These are phyloP conservation scores for Biscogniauxia marginata DNA, from an alignment of 2,329 filamentous ascomycete species.

Conservation along the genomic window DNA sequence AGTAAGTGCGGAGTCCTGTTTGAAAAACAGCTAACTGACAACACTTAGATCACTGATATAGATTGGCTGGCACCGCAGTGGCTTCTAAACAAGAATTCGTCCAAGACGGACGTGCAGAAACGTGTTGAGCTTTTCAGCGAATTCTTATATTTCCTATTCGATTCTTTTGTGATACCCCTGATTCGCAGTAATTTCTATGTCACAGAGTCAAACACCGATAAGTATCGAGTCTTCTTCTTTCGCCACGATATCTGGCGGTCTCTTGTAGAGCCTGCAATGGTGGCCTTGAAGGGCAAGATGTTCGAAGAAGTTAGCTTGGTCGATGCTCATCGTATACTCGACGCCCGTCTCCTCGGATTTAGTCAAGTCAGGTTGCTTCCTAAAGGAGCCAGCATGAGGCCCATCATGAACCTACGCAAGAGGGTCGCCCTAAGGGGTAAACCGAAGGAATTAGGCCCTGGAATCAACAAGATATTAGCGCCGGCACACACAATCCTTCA, in stretches of 20 bases:
- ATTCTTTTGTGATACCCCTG: constrained; percentile 85
- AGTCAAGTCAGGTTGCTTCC: constrained; percentile 80
- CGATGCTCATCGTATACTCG: constrained; percentile 56
- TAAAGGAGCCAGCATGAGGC: constrained; percentile 72
- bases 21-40: constrained; percentile 12
- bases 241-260: constrained; percentile 88
- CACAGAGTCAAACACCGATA: constrained; percentile 81
- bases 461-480: constrained; percentile 58
- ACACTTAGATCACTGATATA: constrained; percentile 60
- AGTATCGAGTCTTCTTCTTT: constrained; percentile 86
- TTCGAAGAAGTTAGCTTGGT: constrained; percentile 71
- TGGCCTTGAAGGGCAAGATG: constrained; percentile 65
- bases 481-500: constrained; percentile 77
- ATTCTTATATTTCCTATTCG: constrained; percentile 88
- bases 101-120: constrained; percentile 71
- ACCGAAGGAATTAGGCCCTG: constrained; percentile 36
- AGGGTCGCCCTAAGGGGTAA: constrained; percentile 49
- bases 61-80: constrained; percentile 68
- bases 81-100: constrained; percentile 53
- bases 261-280: constrained; percentile 71
- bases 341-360: constrained; percentile 66
- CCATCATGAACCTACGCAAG: constrained; percentile 83
- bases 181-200: constrained; percentile 89
- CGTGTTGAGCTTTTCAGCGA: constrained; percentile 78
- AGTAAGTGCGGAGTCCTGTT: constrained; percentile 42